Evolutionary conservation across 2,329 filamentous ascomycete species (phyloP).

Genomic region (Cytospora schulzeri): DNA sequence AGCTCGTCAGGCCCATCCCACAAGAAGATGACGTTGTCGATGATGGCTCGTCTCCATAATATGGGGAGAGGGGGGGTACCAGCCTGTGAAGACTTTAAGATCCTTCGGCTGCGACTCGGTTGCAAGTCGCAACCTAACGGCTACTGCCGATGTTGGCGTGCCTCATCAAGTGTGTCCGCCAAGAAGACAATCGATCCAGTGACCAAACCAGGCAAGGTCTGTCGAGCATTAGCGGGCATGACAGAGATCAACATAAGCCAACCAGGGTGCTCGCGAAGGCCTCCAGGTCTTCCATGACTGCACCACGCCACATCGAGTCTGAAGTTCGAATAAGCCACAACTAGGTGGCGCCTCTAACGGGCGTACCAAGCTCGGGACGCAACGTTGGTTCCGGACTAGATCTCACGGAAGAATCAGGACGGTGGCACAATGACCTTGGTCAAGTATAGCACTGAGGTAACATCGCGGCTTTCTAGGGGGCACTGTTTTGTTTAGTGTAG

Average conservation of each 20-base stretch:
- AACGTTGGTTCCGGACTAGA: background rate
- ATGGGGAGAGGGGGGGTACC: background rate
- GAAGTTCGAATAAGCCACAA: background rate
- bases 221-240: background rate
- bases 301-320: background rate
- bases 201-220: background rate
- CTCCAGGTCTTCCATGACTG: background rate
- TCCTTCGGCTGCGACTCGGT: background rate
- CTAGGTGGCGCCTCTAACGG: background rate
- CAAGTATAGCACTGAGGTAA: background rate
- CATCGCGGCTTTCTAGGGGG: background rate
- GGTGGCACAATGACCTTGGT: background rate
- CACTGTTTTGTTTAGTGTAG: background rate
- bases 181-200: background rate
- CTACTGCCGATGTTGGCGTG: background rate
- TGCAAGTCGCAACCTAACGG: background rate
- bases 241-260: background rate
- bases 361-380: background rate
- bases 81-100: background rate
- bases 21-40: background rate
- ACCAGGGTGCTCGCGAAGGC: background rate
- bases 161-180: background rate
- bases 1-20: background rate
- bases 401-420: background rate
- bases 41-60: background rate